phyloP scores from a whole-genome alignment of 768 basidiomycete genomes.

The Mycena rosella region DNA sequence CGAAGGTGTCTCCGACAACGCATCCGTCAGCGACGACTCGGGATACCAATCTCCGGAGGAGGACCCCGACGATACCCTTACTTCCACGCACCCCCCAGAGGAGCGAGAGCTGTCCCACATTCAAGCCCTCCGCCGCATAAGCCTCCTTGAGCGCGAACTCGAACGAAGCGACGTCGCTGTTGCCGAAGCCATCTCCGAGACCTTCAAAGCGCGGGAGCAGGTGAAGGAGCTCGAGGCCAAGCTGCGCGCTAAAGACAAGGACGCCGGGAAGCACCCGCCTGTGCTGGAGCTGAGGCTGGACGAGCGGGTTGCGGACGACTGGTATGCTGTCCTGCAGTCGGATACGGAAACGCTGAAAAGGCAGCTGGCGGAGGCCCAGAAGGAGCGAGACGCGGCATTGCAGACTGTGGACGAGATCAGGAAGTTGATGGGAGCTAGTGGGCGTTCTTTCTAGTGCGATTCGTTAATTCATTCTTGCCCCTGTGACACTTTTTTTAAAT shows the following conservation, averaged over 20 bases:
- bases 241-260: slow-evolving; percentile 22
- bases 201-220: slow-evolving; percentile 36
- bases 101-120: slow-evolving; percentile 24
- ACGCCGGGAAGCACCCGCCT: slow-evolving; percentile 17
- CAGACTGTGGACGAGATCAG: slow-evolving; percentile 34
- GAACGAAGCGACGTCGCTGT: slow-evolving; percentile 38
- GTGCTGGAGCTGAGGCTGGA: slow-evolving; percentile 30
- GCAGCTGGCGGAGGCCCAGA: slow-evolving; percentile 31
- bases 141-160: slow-evolving; percentile 38
- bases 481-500: no score
- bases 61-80: slow-evolving; percentile 17
- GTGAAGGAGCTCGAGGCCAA: slow-evolving; percentile 34
- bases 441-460: slow-evolving; percentile 9
- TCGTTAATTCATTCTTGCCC: not conserved
- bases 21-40: slow-evolving; percentile 25
- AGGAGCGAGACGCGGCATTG: slow-evolving; percentile 34
- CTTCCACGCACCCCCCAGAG: slow-evolving; percentile 28
- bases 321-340: slow-evolving; percentile 32
- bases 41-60: slow-evolving; percentile 32
- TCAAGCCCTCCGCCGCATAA: slow-evolving; percentile 32
- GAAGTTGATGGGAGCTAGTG: slow-evolving; percentile 18
- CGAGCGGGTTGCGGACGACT: slow-evolving; percentile 29
- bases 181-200: slow-evolving; percentile 36
- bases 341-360: slow-evolving; percentile 34
- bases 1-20: slow-evolving; percentile 8